Base-by-base conservation (phyloP, 768 basidiomycete species). In the Agaricus subrufescens region DNA sequence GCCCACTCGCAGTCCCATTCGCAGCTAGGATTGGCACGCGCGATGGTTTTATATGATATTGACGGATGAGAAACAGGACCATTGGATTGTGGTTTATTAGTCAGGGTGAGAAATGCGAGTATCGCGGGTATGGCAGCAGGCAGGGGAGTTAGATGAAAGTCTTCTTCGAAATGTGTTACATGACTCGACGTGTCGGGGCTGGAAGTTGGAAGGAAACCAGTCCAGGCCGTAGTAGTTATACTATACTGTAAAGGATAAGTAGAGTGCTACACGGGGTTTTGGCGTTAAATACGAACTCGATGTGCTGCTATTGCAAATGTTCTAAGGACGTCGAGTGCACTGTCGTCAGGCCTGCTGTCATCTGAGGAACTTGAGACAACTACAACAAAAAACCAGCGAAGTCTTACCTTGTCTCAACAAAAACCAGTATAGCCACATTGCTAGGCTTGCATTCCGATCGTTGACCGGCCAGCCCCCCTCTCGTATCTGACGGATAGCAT, bases 361-460 rank as follows among this genome's bases (percentile, higher is more conserved):
- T 75, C 86, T 88, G 39, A 50, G 37, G 38, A 31, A 43, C 50
- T 42, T 31, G 34, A 52, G 47, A 19, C 29, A 40, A 26, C 9
- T 11, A 31, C 14, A 57, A 7, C 25, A 23, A 15, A 54, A 23
- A 19, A 23, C 46, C 4, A 42, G 40, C 26, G 26, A 10, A 1
- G 31, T 53, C 84, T 61, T 60, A 86, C 89, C 80, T 57, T 81
- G 79, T 25, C 73, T 74, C 14, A 90, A 66, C 38, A 91, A 69
- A 60, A 88, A 82, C 88, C 89, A 92, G 62, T 88, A 81, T 15
- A 91, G 64, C 89, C 88, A 92, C 81, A 90, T 86, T 3, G 83
- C 86, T 46, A 90, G 66, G 3, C 84, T 73, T 45, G 76, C 80
- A 19, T 74, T 71, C 58, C 74, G 73, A 53, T 78, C 73, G 48